These are phyloP conservation scores for Kodamaea anthophila DNA, from an alignment of 1,139 yeast genomes.

Conservation along the genomic window DNA sequence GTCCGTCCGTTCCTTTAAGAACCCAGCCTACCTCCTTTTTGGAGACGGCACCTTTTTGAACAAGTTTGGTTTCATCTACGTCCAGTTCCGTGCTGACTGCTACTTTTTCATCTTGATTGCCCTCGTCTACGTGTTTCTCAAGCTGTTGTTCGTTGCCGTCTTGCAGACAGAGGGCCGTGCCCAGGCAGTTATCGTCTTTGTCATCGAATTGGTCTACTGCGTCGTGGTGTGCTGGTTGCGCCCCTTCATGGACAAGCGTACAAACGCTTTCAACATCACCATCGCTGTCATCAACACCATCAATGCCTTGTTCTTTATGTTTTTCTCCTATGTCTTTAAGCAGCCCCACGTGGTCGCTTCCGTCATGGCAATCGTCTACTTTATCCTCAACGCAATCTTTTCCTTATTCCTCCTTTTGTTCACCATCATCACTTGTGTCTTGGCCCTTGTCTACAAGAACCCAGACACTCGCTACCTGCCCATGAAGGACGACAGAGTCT, in stretches of 20 bases:
- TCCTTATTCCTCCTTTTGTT: constrained; percentile 76
- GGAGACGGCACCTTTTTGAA: constrained; percentile 80
- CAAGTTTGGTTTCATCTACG: constrained; percentile 88
- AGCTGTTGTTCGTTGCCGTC: constrained; percentile 82
- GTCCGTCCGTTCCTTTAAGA: constrained; percentile 68
- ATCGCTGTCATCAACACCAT: constrained; percentile 74
- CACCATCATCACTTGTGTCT: constrained; percentile 79
- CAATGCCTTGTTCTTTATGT: constrained; percentile 80
- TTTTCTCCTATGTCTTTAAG: constrained; percentile 78
- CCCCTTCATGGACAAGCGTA: constrained; percentile 93
- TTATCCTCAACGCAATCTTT: constrained; percentile 82
- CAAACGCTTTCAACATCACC: constrained; percentile 84
- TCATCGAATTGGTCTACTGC: constrained; percentile 66
- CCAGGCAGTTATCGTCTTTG: constrained; percentile 73
- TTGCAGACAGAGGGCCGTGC: constrained; percentile 74
- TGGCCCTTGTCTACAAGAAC: constrained; percentile 80
- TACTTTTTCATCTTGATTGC: constrained; percentile 75
- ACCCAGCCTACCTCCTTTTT: constrained; percentile 86
- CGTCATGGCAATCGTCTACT: constrained; percentile 88
- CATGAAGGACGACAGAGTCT: constrained; percentile 92
- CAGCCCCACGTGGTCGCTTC: constrained; percentile 87
- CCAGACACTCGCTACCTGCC: constrained; percentile 97
- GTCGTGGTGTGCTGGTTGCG: constrained; percentile 59
- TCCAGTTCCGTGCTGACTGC: constrained; percentile 82
- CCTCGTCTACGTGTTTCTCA: constrained; percentile 59